Percentiles rank a stretch among this genome's conserved stretches.
Conservation (phyloP, 2,329 filamentous ascomycete genomes). For the Trichoderma endophyticum region DNA sequence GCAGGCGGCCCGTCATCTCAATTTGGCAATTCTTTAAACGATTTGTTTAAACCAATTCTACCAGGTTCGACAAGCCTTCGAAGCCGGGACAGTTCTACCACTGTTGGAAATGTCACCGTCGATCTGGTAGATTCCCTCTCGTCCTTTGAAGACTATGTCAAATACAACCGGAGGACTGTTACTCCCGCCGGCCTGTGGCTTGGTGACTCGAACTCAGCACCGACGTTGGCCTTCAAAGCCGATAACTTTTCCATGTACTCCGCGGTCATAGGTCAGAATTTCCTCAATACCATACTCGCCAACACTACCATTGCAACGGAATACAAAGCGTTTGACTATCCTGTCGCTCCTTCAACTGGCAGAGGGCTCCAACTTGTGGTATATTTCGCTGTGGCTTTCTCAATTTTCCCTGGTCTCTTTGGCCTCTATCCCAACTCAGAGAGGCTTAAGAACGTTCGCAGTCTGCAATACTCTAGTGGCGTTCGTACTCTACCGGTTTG, state of each 20-base stretch:
- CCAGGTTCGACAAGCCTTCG: slow-evolving; percentile 18
- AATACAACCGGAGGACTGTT: slow-evolving; percentile 60
- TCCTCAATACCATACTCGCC: slow-evolving; percentile 58
- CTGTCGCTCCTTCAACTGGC: slow-evolving; percentile 63
- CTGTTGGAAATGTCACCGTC: slow-evolving; percentile 20
- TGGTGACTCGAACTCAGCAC: slow-evolving; percentile 51
- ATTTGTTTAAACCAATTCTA: slow-evolving; percentile 20
- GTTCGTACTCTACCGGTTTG: slow-evolving; percentile 74
- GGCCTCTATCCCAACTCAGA: slow-evolving; percentile 78
- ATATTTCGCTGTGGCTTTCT: slow-evolving; percentile 73
- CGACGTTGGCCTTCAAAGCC: slow-evolving; percentile 66
- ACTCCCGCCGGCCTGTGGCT: slow-evolving; percentile 77
- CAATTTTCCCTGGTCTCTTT: slow-evolving; percentile 78
- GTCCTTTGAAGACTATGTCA: slow-evolving; percentile 65
- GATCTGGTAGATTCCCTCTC: slow-evolving; percentile 47
- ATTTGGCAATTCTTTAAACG: slow-evolving; percentile 17
- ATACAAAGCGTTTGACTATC: slow-evolving; percentile 69
- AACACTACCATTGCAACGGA: slow-evolving; percentile 64
- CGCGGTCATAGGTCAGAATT: slow-evolving; percentile 59
- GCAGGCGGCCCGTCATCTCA: slow-evolving; percentile 27
- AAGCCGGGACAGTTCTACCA: background rate
- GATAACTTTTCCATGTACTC: slow-evolving; percentile 50
- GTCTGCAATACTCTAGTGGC: slow-evolving; percentile 83
- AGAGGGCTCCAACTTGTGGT: slow-evolving; percentile 71
- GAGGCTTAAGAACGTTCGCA: slow-evolving; percentile 68